These are phyloP conservation scores for Penicillium sp. DNA, from an alignment of 2,329 filamentous ascomycete species.

Conservation along the genomic window DNA sequence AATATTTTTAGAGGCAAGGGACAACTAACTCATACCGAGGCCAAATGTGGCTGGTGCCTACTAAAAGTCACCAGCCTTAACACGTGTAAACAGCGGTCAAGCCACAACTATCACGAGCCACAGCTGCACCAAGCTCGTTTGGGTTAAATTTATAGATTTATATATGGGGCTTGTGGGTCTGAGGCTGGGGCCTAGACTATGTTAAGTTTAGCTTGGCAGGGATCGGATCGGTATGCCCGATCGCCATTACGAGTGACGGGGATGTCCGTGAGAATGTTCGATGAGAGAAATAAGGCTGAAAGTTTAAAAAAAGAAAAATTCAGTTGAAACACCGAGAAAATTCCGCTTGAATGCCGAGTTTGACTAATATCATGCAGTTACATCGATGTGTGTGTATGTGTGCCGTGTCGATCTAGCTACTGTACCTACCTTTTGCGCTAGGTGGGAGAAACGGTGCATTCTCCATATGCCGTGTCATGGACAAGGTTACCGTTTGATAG, in stretches of 20 bases:
- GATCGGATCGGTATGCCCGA: conserved; percentile 4
- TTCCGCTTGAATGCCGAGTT: background rate
- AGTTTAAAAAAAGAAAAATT: background rate
- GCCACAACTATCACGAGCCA: background rate
- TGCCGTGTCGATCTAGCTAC: background rate
- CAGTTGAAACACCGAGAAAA: background rate
- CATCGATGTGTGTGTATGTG: background rate
- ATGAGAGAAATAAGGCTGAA: background rate
- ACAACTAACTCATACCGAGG: background rate
- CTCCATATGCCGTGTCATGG: background rate
- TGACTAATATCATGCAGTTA: background rate
- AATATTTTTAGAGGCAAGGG: background rate
- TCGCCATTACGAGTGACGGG: background rate
- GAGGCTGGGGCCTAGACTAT: background rate
- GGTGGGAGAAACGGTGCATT: background rate
- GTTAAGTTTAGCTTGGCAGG: background rate
- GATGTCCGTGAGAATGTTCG: background rate
- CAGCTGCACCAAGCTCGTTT: background rate
- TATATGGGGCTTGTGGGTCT: background rate
- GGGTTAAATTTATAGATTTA: background rate
- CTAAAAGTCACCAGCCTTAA: background rate
- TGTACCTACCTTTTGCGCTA: background rate
- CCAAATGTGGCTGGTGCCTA: background rate
- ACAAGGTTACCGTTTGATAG: background rate
- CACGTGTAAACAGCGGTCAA: background rate